Base-by-base conservation (phyloP, 2,329 filamentous ascomycete genomes). In the Cladobotryum protrusum region DNA sequence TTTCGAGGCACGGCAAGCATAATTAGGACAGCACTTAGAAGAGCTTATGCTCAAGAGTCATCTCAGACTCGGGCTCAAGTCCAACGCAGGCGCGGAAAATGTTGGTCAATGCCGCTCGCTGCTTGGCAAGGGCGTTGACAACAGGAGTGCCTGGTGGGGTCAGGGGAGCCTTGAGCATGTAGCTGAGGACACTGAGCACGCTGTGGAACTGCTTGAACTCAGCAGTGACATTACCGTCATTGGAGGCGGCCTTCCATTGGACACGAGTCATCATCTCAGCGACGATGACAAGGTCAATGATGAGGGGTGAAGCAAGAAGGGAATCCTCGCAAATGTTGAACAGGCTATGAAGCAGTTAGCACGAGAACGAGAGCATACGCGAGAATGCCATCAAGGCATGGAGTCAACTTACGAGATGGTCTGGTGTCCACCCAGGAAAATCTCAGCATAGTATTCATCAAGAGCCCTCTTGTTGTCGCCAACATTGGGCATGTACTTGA, bases 251-350 rank as follows among this genome's bases (percentile, higher is more conserved):
- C 74, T 86, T 90, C 92, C 93, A 99, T 74, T 89, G 83, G 67
- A 99, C 91, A 65, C 93, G 90, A 52, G 93, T 97, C 91, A 99
- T 96, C 78, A 99, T 89, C 79, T 99, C 93, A 34, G 93, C 81
- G 59, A 97, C 78, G 54, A 99, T 69, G 45, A 96, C 90, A 53
- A 99, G 78, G 68, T 99, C 93, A 64, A 99, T 96, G 78, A 99
- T 99, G 65, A 99, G 76, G 33, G 93, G 93, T 45, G 92, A 95
- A 11, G 93, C 93, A 59, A 99, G 79, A 47, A 99, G 85, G 41
- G 93, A 97, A 73, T 99, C 93, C 74, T 99, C 93, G 76, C 93
- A 99, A 61, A 97, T 91, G 71, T 99, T 99, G 83, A 96, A 96
- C 69, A 99, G 79, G 63, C 86, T 92, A 61, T 19, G 7, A n/a